Conservation (phyloP, 2,329 filamentous ascomycete species). For the Triangularia setosa region DNA sequence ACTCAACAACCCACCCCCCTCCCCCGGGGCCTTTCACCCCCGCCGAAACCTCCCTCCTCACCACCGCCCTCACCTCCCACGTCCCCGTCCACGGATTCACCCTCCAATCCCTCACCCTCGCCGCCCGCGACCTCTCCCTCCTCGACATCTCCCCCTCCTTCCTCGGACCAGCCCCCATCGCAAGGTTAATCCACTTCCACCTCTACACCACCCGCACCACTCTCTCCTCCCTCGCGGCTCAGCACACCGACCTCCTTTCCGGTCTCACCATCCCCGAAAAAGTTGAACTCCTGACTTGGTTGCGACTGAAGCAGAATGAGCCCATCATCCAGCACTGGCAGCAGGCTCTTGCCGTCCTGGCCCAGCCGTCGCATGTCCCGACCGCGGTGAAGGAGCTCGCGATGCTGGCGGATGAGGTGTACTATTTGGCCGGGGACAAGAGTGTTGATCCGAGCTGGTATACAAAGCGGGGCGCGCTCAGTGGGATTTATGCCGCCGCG, state of each 20-base stretch:
- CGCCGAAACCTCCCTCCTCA: constrained; percentile 72
- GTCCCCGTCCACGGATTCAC: constrained; percentile 84
- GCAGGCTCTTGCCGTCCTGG: constrained; percentile 86
- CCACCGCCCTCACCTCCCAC: constrained; percentile 67
- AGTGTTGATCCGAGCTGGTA: constrained; percentile 89
- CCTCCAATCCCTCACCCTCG: constrained; percentile 64
- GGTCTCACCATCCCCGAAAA: constrained; percentile 50
- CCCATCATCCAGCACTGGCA: constrained; percentile 76
- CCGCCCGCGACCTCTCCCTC: constrained; percentile 80
- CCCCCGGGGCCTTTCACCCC: constrained; percentile 59
- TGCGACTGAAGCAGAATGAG: constrained; percentile 70
- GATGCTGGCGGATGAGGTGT: constrained; percentile 84
- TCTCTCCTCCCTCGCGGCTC: constrained; percentile 45
- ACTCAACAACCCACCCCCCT: constrained; percentile 67
- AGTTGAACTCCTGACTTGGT: constrained; percentile 69
- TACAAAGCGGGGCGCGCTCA: constrained; percentile 54
- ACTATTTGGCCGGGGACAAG: constrained; percentile 77
- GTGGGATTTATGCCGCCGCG: constrained; percentile 62
- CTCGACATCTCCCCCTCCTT: constrained; percentile 81
- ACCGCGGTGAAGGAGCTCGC: constrained; percentile 75
- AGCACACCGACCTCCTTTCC: constrained; percentile 38
- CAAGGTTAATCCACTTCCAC: constrained; percentile 72
- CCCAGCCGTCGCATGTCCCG: constrained; percentile 73
- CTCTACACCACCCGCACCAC: constrained; percentile 60
- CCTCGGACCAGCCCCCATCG: constrained; percentile 71